These are phyloP conservation scores for Ceratobasidium theobromae DNA, from an alignment of 1,284 basidiomycete species.

Conservation along the genomic window DNA sequence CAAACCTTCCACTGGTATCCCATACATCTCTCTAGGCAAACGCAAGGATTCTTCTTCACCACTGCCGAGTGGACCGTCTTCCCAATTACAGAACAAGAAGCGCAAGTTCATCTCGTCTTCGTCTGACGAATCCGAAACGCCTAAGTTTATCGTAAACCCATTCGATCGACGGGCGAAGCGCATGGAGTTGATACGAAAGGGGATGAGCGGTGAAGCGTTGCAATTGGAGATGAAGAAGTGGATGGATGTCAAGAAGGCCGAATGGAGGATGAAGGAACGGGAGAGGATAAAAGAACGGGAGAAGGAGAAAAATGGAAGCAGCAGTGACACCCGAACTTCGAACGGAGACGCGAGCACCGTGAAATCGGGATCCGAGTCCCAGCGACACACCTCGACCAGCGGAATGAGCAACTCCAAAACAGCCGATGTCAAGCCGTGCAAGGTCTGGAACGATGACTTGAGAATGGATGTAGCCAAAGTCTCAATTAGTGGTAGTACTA, in stretches of 20 bases:
- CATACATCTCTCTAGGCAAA: not conserved
- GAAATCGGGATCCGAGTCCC: not conserved
- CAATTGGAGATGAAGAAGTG: slow-evolving; percentile 19
- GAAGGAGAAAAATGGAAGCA: not conserved
- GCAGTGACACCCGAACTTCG: not conserved
- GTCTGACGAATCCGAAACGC: slow-evolving; percentile 4
- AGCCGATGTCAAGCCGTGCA: not conserved
- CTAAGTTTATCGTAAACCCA: slow-evolving; percentile 3
- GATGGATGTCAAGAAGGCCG: not conserved
- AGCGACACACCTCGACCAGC: not conserved
- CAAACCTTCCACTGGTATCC: not conserved
- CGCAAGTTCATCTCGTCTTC: slow-evolving; percentile 7
- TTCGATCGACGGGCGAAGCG: slow-evolving; percentile 22
- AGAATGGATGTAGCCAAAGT: slow-evolving; percentile 20
- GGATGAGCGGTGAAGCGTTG: slow-evolving; percentile 12
- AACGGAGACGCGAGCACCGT: not conserved
- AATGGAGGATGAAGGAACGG: not conserved
- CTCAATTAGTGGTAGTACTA: not conserved
- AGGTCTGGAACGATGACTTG: slow-evolving; percentile 15
- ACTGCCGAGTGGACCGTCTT: not conserved
- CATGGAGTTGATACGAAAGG: slow-evolving; percentile 21
- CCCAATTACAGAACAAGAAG: slow-evolving; percentile 2
- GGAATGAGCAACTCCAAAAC: not conserved
- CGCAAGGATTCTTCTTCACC: slow-evolving; percentile 9
- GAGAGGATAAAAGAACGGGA: not conserved